Base-by-base conservation (phyloP, 2,329 filamentous ascomycete species). In the Ustilaginoidea virens region DNA sequence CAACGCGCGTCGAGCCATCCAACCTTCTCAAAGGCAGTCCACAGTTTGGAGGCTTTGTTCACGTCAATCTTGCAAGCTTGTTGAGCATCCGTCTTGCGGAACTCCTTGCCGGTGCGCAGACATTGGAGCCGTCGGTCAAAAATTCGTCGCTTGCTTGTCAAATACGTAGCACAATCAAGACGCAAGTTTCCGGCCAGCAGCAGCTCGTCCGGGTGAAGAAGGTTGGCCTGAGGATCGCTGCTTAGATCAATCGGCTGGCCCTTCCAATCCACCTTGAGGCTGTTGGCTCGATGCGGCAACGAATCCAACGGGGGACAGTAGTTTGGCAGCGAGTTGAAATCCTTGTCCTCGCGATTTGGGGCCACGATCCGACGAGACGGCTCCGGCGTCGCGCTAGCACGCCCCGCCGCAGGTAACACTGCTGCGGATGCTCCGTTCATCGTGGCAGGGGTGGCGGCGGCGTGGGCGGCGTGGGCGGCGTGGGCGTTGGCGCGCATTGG, bases 21-120 rank as follows among this genome's bases (percentile, higher is more conserved):
- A 21, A 90, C 80, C 42, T 74, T 77, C 28, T 93, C 80, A 47
- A 82, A 96, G 5, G 83, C 83, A 21, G 74, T 75, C 80, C 83
- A 93, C 26, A 96, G 63, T 52, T 87, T 87, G 39, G 82, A 92
- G 3, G 86, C 83, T 61, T 94, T 96, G 63, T 94, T 94, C 50
- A 96, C 87, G 45, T 96, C 87, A 38, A 94, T 93, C 61, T 92
- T 92, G 66, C 83, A 92, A n/a, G 82, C 83, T 51, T 92, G 81
- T 52, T 96, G 87, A 5, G 85, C 83, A 48, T 93, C 82, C 1
- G 87, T 96, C 67, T 93, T 93, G 50, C 82, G 76, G 52, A 93
- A 94, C 45, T 86, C 80, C 53, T 92, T 90, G 47, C 69, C 68
- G 20, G 71, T 73, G 32, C 60, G 57, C 2, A 74, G 69, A 34